phyloP scores from a whole-genome alignment of 371 early-diverging fungal genomes.

The Apophysomyces elegans region DNA sequence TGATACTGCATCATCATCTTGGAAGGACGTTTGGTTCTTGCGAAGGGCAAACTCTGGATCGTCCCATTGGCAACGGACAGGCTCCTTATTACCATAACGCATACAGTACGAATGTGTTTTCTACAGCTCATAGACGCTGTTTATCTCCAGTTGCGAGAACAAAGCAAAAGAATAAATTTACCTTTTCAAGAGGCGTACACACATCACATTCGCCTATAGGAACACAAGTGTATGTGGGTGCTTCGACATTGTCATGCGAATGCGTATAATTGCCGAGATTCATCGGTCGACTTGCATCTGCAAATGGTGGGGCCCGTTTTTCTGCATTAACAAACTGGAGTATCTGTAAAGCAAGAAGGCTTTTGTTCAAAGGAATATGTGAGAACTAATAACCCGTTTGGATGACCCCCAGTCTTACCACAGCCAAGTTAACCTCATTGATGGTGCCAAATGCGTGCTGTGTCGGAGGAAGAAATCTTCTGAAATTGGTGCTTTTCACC shows the following conservation, averaged over 20 bases:
- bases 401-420: background rate
- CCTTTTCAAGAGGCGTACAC: conserved; percentile 50
- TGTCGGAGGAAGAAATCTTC: too few relatives aligned
- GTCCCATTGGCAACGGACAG: conserved; percentile 50
- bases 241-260: conserved; percentile 46
- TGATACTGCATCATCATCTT: conserved; percentile 44
- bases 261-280: conserved; percentile 51
- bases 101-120: conserved; percentile 50
- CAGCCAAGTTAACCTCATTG: conserved; percentile 1
- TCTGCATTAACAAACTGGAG: background rate
- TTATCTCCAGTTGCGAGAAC: background rate
- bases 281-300: conserved; percentile 2
- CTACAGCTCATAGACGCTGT: conserved; percentile 15
- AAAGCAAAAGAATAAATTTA: conserved; percentile 7
- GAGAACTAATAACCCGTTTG: background rate
- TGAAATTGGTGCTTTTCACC: too few relatives aligned
- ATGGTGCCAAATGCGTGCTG: too few relatives aligned
- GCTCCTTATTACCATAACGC: conserved; percentile 51
- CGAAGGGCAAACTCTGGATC: conserved; percentile 38
- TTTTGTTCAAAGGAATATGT: background rate
- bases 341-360: background rate
- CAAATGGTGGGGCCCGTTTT: conserved; percentile 33
- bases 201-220: conserved; percentile 49
- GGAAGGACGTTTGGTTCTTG: conserved; percentile 33
- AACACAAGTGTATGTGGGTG: conserved; percentile 44